These are phyloP conservation scores for Lentinula boryana DNA, from an alignment of 768 basidiomycete genomes.

Conservation along the genomic window DNA sequence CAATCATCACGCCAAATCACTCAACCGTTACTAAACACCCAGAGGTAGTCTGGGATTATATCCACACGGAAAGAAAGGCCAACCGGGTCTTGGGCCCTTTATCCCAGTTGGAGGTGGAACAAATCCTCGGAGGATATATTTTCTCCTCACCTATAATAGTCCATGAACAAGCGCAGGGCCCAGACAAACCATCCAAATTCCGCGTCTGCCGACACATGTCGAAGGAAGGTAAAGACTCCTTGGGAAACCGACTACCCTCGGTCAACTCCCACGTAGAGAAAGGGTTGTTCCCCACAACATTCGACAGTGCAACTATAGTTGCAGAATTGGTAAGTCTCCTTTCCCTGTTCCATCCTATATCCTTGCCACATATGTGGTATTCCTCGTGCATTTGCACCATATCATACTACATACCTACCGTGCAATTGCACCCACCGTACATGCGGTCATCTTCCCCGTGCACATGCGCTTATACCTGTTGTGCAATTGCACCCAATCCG, in stretches of 20 bases:
- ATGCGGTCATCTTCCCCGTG: no score
- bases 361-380: background rate
- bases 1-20: no score
- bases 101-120: slow-evolving; percentile 10
- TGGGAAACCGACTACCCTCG: background rate
- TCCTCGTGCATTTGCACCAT: slow-evolving; percentile 2
- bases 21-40: background rate
- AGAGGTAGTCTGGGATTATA: slow-evolving; percentile 11
- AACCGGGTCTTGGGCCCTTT: slow-evolving; percentile 16
- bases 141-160: slow-evolving; percentile 6
- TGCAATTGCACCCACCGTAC: slow-evolving; percentile 12
- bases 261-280: slow-evolving; percentile 8
- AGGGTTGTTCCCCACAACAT: slow-evolving; percentile 1
- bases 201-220: slow-evolving; percentile 11
- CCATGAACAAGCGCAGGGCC: background rate
- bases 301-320: background rate
- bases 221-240: background rate
- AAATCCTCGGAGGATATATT: slow-evolving; percentile 10
- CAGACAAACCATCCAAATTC: slow-evolving; percentile 1
- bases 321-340: slow-evolving; percentile 8
- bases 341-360: background rate
- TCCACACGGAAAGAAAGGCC: slow-evolving; percentile 10
- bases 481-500: no score
- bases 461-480: no score
- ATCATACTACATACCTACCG: slow-evolving; percentile 10